Conservation (phyloP, 2,329 filamentous ascomycete species). For the Monosporascus sp. region DNA sequence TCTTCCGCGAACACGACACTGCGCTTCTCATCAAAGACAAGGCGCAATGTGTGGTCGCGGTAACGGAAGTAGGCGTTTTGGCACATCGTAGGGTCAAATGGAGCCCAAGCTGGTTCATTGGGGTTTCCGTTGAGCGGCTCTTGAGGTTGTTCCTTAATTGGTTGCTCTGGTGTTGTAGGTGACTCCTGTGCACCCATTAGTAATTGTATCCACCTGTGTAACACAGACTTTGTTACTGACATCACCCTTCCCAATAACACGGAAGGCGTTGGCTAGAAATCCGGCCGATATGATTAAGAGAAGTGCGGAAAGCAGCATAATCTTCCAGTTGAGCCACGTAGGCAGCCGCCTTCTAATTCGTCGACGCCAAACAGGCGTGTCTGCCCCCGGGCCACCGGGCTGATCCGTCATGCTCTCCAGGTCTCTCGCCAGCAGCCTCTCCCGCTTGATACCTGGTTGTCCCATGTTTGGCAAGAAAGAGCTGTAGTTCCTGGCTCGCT, state of each 20-base stretch:
- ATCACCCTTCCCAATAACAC: conserved; percentile 18
- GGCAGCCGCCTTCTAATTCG: conserved; percentile 22
- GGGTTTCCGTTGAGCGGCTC: conserved; percentile 4
- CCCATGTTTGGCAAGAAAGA: conserved; percentile 42
- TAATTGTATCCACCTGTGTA: background rate
- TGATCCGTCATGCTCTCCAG: conserved; percentile 43
- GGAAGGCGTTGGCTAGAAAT: conserved; percentile 24
- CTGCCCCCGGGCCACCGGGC: conserved; percentile 20
- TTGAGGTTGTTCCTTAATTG: conserved; percentile 5
- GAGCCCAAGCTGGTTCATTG: conserved; percentile 2
- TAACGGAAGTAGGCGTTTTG: conserved; percentile 22
- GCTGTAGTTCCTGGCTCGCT: conserved; percentile 32
- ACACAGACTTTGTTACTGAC: background rate
- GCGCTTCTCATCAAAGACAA: conserved; percentile 31
- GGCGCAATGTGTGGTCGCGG: conserved; percentile 22
- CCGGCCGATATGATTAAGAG: conserved; percentile 25
- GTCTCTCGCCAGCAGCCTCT: conserved; percentile 35
- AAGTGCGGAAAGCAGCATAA: conserved; percentile 21
- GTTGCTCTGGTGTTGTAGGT: conserved; percentile 13
- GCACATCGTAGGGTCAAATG: conserved; percentile 18
- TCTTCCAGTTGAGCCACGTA: conserved; percentile 24
- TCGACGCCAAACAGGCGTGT: conserved; percentile 14
- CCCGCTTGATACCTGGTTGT: conserved; percentile 33
- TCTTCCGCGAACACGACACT: conserved; percentile 37
- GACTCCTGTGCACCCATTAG: conserved; percentile 12